A percentile compares a stretch with the other conserved stretches of the same genome.
phyloP scores from a whole-genome alignment of 768 basidiomycete species.

The Rhodotorula kratochvilovae region DNA sequence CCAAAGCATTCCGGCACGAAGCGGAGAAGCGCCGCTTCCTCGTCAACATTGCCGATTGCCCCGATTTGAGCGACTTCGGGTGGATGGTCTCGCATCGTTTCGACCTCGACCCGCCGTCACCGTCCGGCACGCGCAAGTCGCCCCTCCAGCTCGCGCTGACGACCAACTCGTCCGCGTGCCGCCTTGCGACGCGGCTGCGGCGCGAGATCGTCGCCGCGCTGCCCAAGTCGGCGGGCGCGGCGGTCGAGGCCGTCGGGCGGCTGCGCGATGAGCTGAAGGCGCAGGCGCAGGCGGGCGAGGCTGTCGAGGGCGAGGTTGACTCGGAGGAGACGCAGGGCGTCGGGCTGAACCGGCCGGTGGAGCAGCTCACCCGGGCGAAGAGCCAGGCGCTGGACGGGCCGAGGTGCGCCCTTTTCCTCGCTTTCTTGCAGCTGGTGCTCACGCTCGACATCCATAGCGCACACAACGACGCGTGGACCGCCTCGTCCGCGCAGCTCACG shows the following conservation, averaged over 20 bases:
- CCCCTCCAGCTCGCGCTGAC: conserved; percentile 66
- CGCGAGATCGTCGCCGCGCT: conserved; percentile 75
- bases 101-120: conserved; percentile 48
- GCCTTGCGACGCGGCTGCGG: conserved; percentile 70
- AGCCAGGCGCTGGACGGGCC: conserved; percentile 30
- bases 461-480: conserved; percentile 10
- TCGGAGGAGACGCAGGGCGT: conserved; percentile 35
- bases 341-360: conserved; percentile 50
- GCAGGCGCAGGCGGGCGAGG: conserved; percentile 44
- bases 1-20: conserved; percentile 57
- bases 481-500: conserved; percentile 46
- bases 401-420: background rate
- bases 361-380: conserved; percentile 45
- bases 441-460: too few species aligned
- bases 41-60: conserved; percentile 81
- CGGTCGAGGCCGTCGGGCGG: conserved; percentile 67
- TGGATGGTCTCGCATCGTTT: conserved; percentile 84
- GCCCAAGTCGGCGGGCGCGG: conserved; percentile 66
- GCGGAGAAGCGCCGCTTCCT: conserved; percentile 63
- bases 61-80: conserved; percentile 79
- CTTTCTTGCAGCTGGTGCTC: background rate
- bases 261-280: conserved; percentile 60
- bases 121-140: conserved; percentile 25
- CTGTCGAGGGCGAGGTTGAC: conserved; percentile 8
- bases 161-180: conserved; percentile 86